Evolutionary conservation across 495 filamentous ascomycete species (phyloP).

Genomic region (Hyaloscypha variabilis): DNA sequence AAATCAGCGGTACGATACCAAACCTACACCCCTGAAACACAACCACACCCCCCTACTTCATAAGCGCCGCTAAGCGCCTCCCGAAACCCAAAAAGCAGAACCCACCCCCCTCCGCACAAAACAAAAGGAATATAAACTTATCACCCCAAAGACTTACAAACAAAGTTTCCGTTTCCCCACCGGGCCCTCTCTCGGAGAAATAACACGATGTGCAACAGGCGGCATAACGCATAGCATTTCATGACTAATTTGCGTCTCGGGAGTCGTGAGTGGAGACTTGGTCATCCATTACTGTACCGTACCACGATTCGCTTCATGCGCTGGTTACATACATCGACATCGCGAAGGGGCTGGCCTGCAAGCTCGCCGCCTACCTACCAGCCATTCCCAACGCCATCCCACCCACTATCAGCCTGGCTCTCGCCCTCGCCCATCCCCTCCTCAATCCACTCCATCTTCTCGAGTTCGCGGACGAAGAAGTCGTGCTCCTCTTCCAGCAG

Average conservation of each 20-base stretch:
- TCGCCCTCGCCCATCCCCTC: conserved; percentile 22
- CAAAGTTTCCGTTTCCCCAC: background rate
- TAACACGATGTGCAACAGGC: conserved; percentile 23
- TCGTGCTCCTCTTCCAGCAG: conserved; percentile 79
- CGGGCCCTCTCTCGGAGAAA: conserved; percentile 9
- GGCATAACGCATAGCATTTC: background rate
- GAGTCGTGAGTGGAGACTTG: too few species aligned
- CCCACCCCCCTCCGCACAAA: background rate
- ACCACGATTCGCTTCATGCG: background rate
- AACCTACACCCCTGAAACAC: background rate
- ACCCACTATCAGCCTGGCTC: conserved; percentile 23
- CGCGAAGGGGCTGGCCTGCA: too few species aligned
- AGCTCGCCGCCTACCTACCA: conserved; percentile 2
- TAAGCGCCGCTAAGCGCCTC: background rate
- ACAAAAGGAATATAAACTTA: too few species aligned
- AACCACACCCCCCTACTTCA: background rate
- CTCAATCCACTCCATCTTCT: conserved; percentile 63
- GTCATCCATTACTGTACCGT: conserved; percentile 1
- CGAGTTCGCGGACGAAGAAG: conserved; percentile 88
- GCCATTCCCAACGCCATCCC: conserved; percentile 20
- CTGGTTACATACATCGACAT: too few species aligned
- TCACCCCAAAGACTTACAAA: background rate
- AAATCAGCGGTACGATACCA: background rate
- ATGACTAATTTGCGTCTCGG: background rate
- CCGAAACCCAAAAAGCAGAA: background rate